phyloP scores from a whole-genome alignment of 1,139 yeast genomes.

The Scheffersomyces parashehatae region DNA sequence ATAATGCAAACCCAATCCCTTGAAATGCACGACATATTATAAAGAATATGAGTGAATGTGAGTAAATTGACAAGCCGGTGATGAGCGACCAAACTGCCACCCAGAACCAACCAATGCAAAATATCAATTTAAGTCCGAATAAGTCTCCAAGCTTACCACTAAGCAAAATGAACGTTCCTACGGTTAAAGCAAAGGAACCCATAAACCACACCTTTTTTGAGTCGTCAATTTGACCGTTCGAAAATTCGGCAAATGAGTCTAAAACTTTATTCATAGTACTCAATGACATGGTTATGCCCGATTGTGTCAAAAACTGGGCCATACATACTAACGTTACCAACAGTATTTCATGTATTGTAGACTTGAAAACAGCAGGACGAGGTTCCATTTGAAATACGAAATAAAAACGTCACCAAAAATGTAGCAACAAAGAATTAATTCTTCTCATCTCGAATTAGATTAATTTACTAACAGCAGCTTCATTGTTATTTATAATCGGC shows the following conservation, averaged over 20 bases:
- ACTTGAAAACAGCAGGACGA: slow-evolving; percentile 15
- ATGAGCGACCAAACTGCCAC: slow-evolving; percentile 44
- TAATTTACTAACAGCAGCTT: too few relatives aligned
- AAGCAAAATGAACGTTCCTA: slow-evolving; percentile 54
- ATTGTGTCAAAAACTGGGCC: slow-evolving; percentile 40
- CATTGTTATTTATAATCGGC: too few relatives aligned
- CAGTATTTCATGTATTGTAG: slow-evolving; percentile 15
- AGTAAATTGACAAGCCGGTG: slow-evolving; percentile 49
- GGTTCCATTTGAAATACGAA: slow-evolving; percentile 10
- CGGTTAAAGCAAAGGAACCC: slow-evolving; percentile 57
- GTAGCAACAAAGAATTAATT: too few relatives aligned
- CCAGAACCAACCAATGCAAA: slow-evolving; percentile 48
- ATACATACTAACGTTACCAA: slow-evolving; percentile 16
- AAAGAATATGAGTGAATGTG: slow-evolving; percentile 45
- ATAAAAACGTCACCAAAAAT: too few relatives aligned
- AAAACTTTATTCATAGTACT: slow-evolving; percentile 40
- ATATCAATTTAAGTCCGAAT: slow-evolving; percentile 47
- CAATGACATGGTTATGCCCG: slow-evolving; percentile 39
- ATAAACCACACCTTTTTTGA: slow-evolving; percentile 51
- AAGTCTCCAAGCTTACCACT: slow-evolving; percentile 57
- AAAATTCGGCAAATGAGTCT: slow-evolving; percentile 23
- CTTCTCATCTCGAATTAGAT: too few relatives aligned
- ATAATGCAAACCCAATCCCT: slow-evolving; percentile 55
- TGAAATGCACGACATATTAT: slow-evolving; percentile 54
- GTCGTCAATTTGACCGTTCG: slow-evolving; percentile 13